These are phyloP conservation scores for Sisymbrium irio DNA, from an alignment of 345 rosid species.

Conservation along the genomic window DNA sequence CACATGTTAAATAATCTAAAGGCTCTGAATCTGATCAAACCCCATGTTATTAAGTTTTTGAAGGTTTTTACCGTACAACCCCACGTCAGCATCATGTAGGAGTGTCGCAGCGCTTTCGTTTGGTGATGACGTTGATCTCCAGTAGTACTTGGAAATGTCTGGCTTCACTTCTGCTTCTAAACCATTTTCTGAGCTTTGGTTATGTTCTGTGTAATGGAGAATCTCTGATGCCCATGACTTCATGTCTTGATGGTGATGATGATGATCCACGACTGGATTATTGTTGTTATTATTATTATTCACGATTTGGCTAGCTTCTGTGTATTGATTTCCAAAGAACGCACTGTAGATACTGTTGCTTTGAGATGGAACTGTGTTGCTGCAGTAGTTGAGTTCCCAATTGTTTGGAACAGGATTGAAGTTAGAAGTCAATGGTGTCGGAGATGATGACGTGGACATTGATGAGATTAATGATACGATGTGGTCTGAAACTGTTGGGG, in stretches of 20 bases:
- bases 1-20: conserved; percentile 23
- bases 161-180: conserved; percentile 38
- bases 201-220: conserved; percentile 27
- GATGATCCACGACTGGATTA: not conserved
- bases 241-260: conserved; percentile 8
- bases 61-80: conserved; percentile 25
- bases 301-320: conserved; percentile 26
- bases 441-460: conserved; percentile 45
- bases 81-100: conserved; percentile 21
- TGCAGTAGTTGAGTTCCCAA: conserved; percentile 34
- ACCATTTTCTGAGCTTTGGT: conserved; percentile 27
- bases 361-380: conserved; percentile 31
- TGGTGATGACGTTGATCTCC: conserved; percentile 32
- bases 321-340: conserved; percentile 34
- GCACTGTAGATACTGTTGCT: conserved; percentile 30
- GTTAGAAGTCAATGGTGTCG: conserved; percentile 49
- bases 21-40: conserved; percentile 28
- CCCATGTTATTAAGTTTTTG: conserved; percentile 23
- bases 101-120: conserved; percentile 26
- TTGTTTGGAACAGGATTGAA: conserved; percentile 51
- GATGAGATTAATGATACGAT: conserved; percentile 34
- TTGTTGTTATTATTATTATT: not conserved
- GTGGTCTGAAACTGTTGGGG: conserved; percentile 41
- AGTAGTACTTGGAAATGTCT: conserved; percentile 28
- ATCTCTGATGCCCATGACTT: conserved; percentile 33